Evolutionary conservation across 2,329 filamentous ascomycete species (phyloP).

Genomic region (Tolypocladium guangdongense): DNA sequence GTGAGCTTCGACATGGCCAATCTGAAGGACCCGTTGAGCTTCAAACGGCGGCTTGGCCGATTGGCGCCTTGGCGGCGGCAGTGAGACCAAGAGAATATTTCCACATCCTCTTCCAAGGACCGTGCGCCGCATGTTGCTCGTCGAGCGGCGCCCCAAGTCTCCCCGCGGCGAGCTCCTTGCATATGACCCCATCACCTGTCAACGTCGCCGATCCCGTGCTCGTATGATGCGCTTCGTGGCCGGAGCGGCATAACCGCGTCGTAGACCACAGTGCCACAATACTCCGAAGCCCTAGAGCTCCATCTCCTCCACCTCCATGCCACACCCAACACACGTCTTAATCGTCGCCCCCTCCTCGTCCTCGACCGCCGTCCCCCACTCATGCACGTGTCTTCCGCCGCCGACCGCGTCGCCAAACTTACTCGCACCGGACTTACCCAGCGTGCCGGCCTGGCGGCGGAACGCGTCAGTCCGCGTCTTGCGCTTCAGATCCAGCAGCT

Average conservation of each 20-base stretch:
- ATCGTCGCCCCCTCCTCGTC: constrained; percentile 63
- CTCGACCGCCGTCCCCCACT: constrained; percentile 66
- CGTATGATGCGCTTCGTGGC: not conserved
- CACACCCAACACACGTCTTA: constrained; percentile 69
- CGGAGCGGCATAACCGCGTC: not conserved
- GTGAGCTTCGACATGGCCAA: too few species aligned
- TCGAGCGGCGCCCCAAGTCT: too few species aligned
- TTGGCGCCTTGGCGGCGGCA: too few species aligned
- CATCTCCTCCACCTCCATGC: constrained; percentile 69
- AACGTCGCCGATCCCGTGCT: not conserved
- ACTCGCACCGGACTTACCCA: constrained; percentile 39
- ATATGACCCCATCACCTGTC: not conserved
- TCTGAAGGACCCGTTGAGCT: too few species aligned
- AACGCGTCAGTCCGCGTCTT: constrained; percentile 87
- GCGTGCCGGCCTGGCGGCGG: constrained; percentile 53
- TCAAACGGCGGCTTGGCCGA: too few species aligned
- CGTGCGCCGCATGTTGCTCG: too few species aligned
- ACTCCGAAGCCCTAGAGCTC: constrained; percentile 32
- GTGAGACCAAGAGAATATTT: too few species aligned
- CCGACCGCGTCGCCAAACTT: constrained; percentile 71
- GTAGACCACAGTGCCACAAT: not conserved
- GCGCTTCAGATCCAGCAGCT: constrained; percentile 83
- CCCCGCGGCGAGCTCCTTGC: not conserved
- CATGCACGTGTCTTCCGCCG: constrained; percentile 70
- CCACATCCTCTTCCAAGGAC: too few species aligned